A percentile compares a stretch with the other conserved stretches of the same genome.
These are phyloP conservation scores for Toxicodendron radicans DNA, from an alignment of 345 rosid genomes.

Conservation along the genomic window DNA sequence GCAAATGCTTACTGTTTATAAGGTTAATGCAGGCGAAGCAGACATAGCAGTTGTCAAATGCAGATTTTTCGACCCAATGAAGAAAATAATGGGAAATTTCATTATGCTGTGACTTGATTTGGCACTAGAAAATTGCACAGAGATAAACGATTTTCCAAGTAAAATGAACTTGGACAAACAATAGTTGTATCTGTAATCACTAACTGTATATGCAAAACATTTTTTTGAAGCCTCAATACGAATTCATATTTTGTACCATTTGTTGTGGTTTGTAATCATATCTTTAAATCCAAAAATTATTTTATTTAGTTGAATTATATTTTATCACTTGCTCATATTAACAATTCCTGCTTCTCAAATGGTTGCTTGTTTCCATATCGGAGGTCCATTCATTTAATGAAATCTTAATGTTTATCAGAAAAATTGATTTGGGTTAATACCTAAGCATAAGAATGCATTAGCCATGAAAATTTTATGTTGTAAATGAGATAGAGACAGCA, in stretches of 20 bases:
- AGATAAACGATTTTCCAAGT: conserved; percentile 18
- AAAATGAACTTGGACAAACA: conserved; percentile 18
- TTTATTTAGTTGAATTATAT: too few relatives aligned
- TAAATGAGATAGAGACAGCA: neutral
- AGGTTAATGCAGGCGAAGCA: conserved; percentile 46
- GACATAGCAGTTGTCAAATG: conserved; percentile 27
- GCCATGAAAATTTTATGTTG: neutral
- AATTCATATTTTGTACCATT: conserved; percentile 16
- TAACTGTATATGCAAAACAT: conserved; percentile 14
- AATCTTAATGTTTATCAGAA: too few relatives aligned
- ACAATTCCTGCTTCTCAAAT: neutral
- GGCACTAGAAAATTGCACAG: conserved; percentile 11
- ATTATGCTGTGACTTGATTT: conserved; percentile 8
- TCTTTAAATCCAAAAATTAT: conserved; percentile 19
- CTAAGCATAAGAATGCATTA: neutral
- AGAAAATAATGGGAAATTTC: conserved; percentile 1
- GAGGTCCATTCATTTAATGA: too few relatives aligned
- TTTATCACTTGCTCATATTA: neutral
- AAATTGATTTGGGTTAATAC: neutral
- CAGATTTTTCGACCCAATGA: neutral
- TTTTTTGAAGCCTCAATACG: conserved; percentile 7
- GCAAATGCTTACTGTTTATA: neutral
- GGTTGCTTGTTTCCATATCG: neutral
- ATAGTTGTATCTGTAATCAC: conserved; percentile 14
- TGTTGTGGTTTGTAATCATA: conserved; percentile 11